Percentiles rank a stretch among this genome's conserved stretches.
Conservation (phyloP, 257 asterid genomes). For the Forsythia viridissima region DNA sequence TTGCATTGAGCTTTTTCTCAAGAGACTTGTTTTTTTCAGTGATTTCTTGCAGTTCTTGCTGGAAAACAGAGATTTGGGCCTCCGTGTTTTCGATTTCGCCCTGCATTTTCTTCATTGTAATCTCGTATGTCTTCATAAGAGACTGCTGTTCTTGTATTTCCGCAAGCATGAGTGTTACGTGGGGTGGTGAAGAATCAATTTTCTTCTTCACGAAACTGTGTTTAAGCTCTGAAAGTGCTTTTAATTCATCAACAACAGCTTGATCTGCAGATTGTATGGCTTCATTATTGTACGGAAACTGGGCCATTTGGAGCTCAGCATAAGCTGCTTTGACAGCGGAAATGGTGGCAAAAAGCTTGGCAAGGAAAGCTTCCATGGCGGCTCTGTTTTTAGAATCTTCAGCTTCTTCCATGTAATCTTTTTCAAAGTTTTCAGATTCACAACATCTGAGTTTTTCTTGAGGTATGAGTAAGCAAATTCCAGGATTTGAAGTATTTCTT, state of each 20-base stretch:
- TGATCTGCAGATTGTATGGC: conserved; percentile 85
- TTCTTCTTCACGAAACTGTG: conserved; percentile 60
- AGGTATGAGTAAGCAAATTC: neutral
- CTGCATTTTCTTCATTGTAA: conserved; percentile 95
- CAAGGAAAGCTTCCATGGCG: conserved; percentile 79
- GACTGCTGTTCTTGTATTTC: conserved; percentile 97
- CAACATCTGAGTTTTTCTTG: neutral
- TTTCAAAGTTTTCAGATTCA: neutral
- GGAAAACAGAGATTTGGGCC: conserved; percentile 29
- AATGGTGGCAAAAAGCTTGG: conserved; percentile 85
- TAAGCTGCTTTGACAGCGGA: conserved; percentile 90
- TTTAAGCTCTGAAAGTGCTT: conserved; percentile 77
- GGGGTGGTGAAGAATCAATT: conserved; percentile 87
- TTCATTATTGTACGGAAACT: conserved; percentile 77
- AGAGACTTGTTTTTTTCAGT: conserved; percentile 44
- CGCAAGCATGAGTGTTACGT: conserved; percentile 83
- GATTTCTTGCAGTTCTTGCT: conserved; percentile 29
- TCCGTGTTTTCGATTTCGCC: conserved; percentile 63
- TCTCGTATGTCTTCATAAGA: conserved; percentile 87
- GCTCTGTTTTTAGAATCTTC: conserved; percentile 60
- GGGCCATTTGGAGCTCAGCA: conserved; percentile 95
- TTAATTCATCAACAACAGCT: conserved; percentile 77
- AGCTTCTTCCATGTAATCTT: conserved; percentile 34
- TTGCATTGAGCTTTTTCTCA: conserved; percentile 69
- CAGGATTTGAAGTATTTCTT: neutral